These are phyloP conservation scores for Omphalotus olearius DNA, from an alignment of 1,284 basidiomycete species.

Conservation along the genomic window DNA sequence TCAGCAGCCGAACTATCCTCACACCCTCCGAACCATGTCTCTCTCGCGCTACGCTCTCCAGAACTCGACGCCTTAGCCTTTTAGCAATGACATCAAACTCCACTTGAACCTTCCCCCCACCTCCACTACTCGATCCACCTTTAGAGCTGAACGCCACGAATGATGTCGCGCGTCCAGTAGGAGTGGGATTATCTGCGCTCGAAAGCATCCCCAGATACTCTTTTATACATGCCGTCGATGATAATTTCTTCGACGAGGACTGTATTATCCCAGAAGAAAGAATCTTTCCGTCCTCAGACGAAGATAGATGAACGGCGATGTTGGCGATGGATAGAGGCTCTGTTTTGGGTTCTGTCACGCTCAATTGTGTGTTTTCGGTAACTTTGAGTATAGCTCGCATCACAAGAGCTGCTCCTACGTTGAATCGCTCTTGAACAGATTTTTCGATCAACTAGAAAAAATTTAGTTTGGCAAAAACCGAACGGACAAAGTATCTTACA, in stretches of 20 bases:
- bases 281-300: conserved; percentile 42
- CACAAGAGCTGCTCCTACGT: conserved; percentile 67
- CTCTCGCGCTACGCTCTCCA: conserved; percentile 81
- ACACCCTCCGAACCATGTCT: conserved; percentile 85
- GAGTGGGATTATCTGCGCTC: conserved; percentile 75
- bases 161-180: conserved; percentile 57
- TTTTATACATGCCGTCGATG: conserved; percentile 57
- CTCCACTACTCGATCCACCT: conserved; percentile 4
- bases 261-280: conserved; percentile 54
- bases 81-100: conserved; percentile 79
- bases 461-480: conserved; percentile 12
- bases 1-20: conserved; percentile 77
- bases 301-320: conserved; percentile 53
- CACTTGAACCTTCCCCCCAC: conserved; percentile 57
- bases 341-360: conserved; percentile 58
- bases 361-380: conserved; percentile 60
- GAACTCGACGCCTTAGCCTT: conserved; percentile 66
- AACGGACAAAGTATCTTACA: conserved; percentile 37
- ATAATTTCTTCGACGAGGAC: conserved; percentile 51
- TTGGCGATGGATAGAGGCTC: conserved; percentile 61
- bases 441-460: conserved; percentile 63
- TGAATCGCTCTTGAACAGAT: conserved; percentile 76
- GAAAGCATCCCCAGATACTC: conserved; percentile 78
- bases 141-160: conserved; percentile 69
- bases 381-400: conserved; percentile 69